Conservation (phyloP, 257 asterid genomes). For the Coffea canephora region DNA sequence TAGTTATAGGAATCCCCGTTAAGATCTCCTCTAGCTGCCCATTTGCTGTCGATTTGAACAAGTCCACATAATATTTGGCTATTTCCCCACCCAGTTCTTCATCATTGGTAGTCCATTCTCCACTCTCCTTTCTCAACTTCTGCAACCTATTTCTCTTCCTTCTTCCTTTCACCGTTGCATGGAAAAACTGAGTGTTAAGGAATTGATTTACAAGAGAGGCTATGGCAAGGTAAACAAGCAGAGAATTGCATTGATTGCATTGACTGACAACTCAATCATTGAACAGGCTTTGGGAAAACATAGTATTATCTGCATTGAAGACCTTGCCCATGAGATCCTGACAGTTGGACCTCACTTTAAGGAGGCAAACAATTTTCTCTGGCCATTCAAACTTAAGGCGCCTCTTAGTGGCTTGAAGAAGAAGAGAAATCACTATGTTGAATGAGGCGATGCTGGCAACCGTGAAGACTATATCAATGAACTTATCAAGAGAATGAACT, state of each 20-base stretch:
- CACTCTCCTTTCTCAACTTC: no score
- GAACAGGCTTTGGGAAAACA: slow-evolving; percentile 61
- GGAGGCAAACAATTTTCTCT: slow-evolving; percentile 63
- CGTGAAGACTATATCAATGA: slow-evolving; percentile 32
- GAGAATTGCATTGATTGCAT: slow-evolving; percentile 61
- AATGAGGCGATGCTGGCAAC: slow-evolving; percentile 69
- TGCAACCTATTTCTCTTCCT: no score
- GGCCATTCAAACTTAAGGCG: slow-evolving; percentile 68
- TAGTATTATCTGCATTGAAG: slow-evolving; percentile 52
- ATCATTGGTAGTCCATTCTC: no score
- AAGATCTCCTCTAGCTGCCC: no score
- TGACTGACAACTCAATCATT: slow-evolving; percentile 61
- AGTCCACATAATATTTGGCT: no score
- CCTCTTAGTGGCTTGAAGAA: slow-evolving; percentile 65
- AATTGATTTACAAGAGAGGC: slow-evolving; percentile 71
- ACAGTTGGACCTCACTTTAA: slow-evolving; percentile 62
- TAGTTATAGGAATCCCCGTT: no score
- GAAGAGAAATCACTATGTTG: slow-evolving; percentile 66
- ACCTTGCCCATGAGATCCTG: slow-evolving; percentile 57
- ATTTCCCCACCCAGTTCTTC: no score
- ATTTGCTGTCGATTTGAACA: no score
- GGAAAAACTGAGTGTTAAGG: slow-evolving; percentile 37
- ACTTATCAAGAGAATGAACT: no score
- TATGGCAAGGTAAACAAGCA: slow-evolving; percentile 74
- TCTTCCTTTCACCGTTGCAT: no score